phyloP scores from a whole-genome alignment of 768 basidiomycete genomes.

The Phylloporus scabripes region DNA sequence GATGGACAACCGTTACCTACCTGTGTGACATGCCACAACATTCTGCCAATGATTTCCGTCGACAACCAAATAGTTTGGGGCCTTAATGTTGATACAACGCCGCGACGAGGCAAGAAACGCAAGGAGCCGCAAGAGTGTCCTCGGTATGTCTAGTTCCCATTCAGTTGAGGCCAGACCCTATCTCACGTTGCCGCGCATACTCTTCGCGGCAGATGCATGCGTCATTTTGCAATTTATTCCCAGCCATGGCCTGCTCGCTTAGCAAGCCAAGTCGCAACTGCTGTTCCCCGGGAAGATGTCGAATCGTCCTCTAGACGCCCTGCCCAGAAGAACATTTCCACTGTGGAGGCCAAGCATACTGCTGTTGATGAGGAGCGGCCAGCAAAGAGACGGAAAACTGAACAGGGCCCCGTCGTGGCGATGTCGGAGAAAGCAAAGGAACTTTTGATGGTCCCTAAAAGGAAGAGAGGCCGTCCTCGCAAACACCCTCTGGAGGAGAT shows the following conservation, averaged over 20 bases:
- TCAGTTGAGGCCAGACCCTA: slow-evolving; percentile 11
- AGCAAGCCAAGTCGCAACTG: slow-evolving; percentile 39
- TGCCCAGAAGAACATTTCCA: slow-evolving; percentile 45
- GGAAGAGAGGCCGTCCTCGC: slow-evolving; percentile 33
- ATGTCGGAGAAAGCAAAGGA: slow-evolving; percentile 33
- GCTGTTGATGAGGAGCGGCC: slow-evolving; percentile 39
- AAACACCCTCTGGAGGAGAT: slow-evolving; percentile 29
- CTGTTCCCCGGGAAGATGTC: slow-evolving; percentile 44
- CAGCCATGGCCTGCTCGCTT: slow-evolving; percentile 66
- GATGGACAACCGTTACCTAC: slow-evolving; percentile 65
- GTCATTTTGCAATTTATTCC: slow-evolving; percentile 74
- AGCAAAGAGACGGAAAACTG: slow-evolving; percentile 47
- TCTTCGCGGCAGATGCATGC: slow-evolving; percentile 54
- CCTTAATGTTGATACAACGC: slow-evolving; percentile 44
- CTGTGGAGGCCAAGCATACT: slow-evolving; percentile 52
- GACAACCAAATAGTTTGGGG: slow-evolving; percentile 76
- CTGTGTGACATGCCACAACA: slow-evolving; percentile 66
- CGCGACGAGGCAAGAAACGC: slow-evolving; percentile 45
- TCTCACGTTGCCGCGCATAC: slow-evolving; percentile 12
- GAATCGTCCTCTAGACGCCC: slow-evolving; percentile 39
- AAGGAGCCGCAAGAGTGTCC: slow-evolving; percentile 68
- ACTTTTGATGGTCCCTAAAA: slow-evolving; percentile 27
- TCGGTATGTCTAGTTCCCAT: slow-evolving; percentile 43
- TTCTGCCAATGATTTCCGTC: slow-evolving; percentile 71
- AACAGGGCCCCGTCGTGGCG: slow-evolving; percentile 26